Base-by-base conservation (phyloP, 345 rosid species). In the Alliaria petiolata region DNA sequence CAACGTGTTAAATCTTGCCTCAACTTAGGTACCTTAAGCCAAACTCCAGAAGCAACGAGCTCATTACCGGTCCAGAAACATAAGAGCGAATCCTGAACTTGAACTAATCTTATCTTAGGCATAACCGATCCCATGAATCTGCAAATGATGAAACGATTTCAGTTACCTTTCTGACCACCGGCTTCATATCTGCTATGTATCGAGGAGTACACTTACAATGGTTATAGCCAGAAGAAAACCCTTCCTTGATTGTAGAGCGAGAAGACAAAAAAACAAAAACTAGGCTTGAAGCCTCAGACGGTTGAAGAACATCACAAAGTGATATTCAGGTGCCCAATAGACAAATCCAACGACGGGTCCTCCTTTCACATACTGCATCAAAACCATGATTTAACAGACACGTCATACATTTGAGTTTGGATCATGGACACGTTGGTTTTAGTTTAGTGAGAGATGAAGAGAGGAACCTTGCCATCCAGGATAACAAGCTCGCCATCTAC, bases 401-500 rank as follows among this genome's bases (percentile, higher is more conserved):
- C 49, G 26, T 43, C 50, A 51, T 9, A 15, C 33, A 43, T 36
- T 43, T 39, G 17, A 46, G 47, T 64, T 67, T 30, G 12, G 26
- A n/a, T n/a, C n/a, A n/a, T n/a, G n/a, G n/a, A n/a, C n/a, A n/a
- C n/a, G n/a, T n/a, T n/a, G n/a, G n/a, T n/a, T n/a, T n/a, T n/a
- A n/a, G n/a, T n/a, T n/a, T n/a, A n/a, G n/a, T n/a, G n/a, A n/a
- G n/a, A n/a, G n/a, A 69, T 22, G 12, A 67, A 25, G 63, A 51
- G 60, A 75, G 4, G 31, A 51, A 93, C 98, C 98, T 93, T 93
- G 74, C 98, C 97, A 44, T 91, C 97, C 39, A 91, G 86, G 81
- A 93, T 84, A 71, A 93, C 93, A 72, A 93, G 91, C 86, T 93
- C 97, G 22, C 98, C 98, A 25, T 93, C 97, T 78, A 93, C 97